phyloP scores from a whole-genome alignment of 768 basidiomycete genomes.

The Naganishia vaughanmartiniae region DNA sequence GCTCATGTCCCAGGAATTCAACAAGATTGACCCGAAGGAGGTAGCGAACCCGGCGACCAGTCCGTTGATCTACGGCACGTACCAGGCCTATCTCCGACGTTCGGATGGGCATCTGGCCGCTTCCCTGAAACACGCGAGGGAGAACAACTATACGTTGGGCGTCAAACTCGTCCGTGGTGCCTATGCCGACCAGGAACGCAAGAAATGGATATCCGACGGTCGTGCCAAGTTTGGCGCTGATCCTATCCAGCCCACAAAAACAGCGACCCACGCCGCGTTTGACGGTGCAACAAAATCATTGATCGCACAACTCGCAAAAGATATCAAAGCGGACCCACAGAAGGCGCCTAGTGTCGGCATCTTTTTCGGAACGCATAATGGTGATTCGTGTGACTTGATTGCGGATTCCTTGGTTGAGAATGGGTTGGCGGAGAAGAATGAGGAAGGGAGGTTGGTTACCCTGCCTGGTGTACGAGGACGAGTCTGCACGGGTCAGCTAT shows the following conservation, averaged over 20 bases:
- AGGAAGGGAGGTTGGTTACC: slow-evolving; percentile 54
- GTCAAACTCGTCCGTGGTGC: slow-evolving; percentile 92
- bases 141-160: slow-evolving; percentile 70
- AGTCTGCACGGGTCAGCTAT: slow-evolving; percentile 75
- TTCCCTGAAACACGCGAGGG: slow-evolving; percentile 65
- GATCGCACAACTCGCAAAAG: slow-evolving; percentile 59
- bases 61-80: slow-evolving; percentile 59
- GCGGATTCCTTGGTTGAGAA: slow-evolving; percentile 61
- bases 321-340: slow-evolving; percentile 44
- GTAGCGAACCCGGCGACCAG: background rate
- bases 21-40: slow-evolving; percentile 52
- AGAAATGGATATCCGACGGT: slow-evolving; percentile 47
- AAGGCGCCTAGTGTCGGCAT: slow-evolving; percentile 60
- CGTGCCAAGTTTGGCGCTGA: slow-evolving; percentile 41
- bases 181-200: slow-evolving; percentile 73
- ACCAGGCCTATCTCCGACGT: slow-evolving; percentile 83
- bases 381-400: slow-evolving; percentile 64
- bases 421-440: slow-evolving; percentile 58
- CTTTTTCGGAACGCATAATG: slow-evolving; percentile 85
- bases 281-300: slow-evolving; percentile 63
- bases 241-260: slow-evolving; percentile 49
- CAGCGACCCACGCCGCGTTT: slow-evolving; percentile 67
- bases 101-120: slow-evolving; percentile 66
- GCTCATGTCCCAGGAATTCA: slow-evolving; percentile 73
- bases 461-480: slow-evolving; percentile 62